Conservation (phyloP, 192 early-diverging fungal species). For the Coemansia sp. region DNA sequence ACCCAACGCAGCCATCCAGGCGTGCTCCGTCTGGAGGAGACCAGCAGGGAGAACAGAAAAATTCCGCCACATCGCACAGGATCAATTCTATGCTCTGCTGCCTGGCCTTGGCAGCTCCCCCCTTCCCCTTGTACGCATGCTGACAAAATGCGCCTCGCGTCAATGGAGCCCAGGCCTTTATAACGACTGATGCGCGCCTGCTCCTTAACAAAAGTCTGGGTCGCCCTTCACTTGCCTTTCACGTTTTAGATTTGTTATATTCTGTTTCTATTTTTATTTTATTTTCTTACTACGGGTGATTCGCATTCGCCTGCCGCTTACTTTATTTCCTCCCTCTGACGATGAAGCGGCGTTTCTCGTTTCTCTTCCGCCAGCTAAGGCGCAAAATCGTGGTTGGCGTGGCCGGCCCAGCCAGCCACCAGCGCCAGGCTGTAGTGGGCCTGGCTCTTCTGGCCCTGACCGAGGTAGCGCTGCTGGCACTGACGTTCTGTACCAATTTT, state of each 20-base stretch:
- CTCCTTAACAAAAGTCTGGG: not conserved
- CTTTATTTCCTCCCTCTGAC: not conserved
- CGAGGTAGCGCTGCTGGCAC: constrained; percentile 48
- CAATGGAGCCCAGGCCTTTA: constrained; percentile 24
- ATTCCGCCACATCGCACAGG: not conserved
- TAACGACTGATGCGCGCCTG: not conserved
- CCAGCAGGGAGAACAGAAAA: not conserved
- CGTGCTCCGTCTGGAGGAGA: not conserved
- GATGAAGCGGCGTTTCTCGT: constrained; percentile 51
- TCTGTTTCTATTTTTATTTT: not conserved
- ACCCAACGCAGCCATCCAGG: not conserved
- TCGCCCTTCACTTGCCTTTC: not conserved
- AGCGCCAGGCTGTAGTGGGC: constrained; percentile 49
- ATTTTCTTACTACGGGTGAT: not conserved
- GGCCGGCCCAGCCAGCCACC: constrained; percentile 45
- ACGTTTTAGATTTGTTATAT: no score
- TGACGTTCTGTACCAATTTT: constrained; percentile 56
- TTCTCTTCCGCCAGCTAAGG: constrained; percentile 43
- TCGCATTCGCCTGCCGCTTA: not conserved
- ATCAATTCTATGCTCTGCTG: no score
- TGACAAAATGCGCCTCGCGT: not conserved
- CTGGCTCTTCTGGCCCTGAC: constrained; percentile 42
- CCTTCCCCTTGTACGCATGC: not conserved
- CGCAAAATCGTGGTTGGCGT: constrained; percentile 46
- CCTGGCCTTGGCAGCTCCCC: not conserved